Conservation (phyloP, 1,284 basidiomycete genomes). For the Tilletia caries region DNA sequence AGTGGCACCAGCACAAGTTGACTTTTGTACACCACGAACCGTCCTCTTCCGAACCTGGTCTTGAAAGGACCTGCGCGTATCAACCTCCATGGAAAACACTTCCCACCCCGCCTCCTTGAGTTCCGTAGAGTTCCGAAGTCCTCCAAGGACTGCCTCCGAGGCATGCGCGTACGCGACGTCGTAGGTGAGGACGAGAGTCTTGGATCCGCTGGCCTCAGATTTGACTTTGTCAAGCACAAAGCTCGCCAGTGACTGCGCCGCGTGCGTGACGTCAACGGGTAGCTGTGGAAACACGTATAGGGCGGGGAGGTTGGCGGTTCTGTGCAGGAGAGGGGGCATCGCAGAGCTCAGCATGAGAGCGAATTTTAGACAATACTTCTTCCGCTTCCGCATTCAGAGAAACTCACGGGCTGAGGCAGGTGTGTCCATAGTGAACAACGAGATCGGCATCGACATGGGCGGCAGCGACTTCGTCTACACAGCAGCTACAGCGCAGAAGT, state of each 20-base stretch:
- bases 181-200: slow-evolving; percentile 64
- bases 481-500: slow-evolving; percentile 68
- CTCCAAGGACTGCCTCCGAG: slow-evolving; percentile 23
- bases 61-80: slow-evolving; percentile 34
- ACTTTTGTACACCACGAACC: not conserved
- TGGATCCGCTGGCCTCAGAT: slow-evolving; percentile 27
- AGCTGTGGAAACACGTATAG: slow-evolving; percentile 80
- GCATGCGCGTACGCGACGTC: slow-evolving; percentile 73
- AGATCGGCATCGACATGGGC: slow-evolving; percentile 89
- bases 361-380: no score
- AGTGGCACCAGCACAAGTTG: not conserved
- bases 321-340: slow-evolving; percentile 53
- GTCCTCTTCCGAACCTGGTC: slow-evolving; percentile 23
- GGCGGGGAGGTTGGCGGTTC: slow-evolving; percentile 74
- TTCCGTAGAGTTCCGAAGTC: not conserved
- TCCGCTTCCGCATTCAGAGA: not conserved
- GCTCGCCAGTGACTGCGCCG: slow-evolving; percentile 44
- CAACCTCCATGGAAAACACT: slow-evolving; percentile 24
- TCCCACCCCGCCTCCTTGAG: not conserved
- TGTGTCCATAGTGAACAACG: slow-evolving; percentile 92
- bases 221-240: slow-evolving; percentile 53
- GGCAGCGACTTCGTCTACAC: slow-evolving; percentile 92
- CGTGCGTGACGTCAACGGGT: slow-evolving; percentile 56
- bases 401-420: slow-evolving; percentile 69
- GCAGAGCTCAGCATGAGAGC: no score